Conservation (phyloP, 1,139 yeast genomes). For the Williopsis jadinii region DNA sequence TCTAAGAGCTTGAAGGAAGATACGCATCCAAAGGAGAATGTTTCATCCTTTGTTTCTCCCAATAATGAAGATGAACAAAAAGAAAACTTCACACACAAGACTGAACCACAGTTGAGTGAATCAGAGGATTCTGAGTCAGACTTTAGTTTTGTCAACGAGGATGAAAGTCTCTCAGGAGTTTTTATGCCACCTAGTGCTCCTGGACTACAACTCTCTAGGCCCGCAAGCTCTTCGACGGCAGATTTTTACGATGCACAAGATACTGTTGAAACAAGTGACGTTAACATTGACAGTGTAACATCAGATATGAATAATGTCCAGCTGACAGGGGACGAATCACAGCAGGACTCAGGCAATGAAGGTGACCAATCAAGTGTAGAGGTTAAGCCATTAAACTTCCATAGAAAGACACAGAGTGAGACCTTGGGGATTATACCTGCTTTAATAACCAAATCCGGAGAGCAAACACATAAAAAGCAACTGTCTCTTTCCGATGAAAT, state of each 20-base stretch:
- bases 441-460: neutral
- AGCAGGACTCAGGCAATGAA: neutral
- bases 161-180: too few relatives aligned
- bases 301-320: too few relatives aligned
- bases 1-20: too few relatives aligned
- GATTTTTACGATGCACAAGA: conserved; percentile 2
- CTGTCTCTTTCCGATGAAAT: conserved; percentile 22
- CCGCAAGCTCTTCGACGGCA: neutral
- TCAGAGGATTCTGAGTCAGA: neutral
- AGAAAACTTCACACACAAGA: neutral
- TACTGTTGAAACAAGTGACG: too few relatives aligned
- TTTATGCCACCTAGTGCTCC: too few relatives aligned
- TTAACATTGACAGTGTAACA: too few relatives aligned
- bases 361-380: conserved; percentile 9
- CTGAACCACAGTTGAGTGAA: too few relatives aligned
- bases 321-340: too few relatives aligned
- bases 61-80: neutral
- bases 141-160: conserved; percentile 1
- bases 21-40: too few relatives aligned
- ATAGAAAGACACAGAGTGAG: conserved; percentile 15
- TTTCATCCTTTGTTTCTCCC: too few relatives aligned
- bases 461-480: conserved; percentile 14
- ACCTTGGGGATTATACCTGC: conserved; percentile 5
- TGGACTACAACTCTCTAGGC: too few relatives aligned
- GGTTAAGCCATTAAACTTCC: conserved; percentile 18